Evolutionary conservation across 176 grass and related monocot species (phyloP).

Genomic region (Oryza punctata): DNA sequence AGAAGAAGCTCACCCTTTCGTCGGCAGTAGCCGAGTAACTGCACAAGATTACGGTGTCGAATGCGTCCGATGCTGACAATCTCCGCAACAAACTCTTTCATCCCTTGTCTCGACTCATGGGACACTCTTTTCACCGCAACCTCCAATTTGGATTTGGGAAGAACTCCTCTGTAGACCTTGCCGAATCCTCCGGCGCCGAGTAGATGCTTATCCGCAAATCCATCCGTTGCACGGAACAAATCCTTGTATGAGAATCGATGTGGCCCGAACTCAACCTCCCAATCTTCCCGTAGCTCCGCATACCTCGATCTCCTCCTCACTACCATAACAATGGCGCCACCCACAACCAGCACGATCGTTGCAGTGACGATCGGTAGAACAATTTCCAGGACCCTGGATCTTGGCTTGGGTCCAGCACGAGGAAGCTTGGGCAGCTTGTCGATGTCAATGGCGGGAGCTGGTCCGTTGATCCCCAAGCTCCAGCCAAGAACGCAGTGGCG

Average conservation of each 20-base stretch:
- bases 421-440: background rate
- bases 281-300: background rate
- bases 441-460: background rate
- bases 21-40: background rate
- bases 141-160: background rate
- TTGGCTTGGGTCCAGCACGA: background rate
- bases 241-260: background rate
- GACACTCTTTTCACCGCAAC: background rate
- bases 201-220: background rate
- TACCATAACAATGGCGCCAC: background rate
- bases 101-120: background rate
- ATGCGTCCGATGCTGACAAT: background rate
- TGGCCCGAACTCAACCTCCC: background rate
- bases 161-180: background rate
- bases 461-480: conserved; percentile 6
- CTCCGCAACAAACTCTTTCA: background rate
- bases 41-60: background rate
- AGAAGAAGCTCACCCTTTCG: background rate
- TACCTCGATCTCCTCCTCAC: background rate
- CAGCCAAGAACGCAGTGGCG: conserved; percentile 8
- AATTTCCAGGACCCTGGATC: background rate
- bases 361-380: background rate
- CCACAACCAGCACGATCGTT: background rate
- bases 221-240: background rate
- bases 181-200: background rate